Percentiles rank a stretch among this genome's conserved stretches.
Evolutionary conservation across 352 stramenopile species (phyloP).

Genomic region (Pythium pyrilobum): DNA sequence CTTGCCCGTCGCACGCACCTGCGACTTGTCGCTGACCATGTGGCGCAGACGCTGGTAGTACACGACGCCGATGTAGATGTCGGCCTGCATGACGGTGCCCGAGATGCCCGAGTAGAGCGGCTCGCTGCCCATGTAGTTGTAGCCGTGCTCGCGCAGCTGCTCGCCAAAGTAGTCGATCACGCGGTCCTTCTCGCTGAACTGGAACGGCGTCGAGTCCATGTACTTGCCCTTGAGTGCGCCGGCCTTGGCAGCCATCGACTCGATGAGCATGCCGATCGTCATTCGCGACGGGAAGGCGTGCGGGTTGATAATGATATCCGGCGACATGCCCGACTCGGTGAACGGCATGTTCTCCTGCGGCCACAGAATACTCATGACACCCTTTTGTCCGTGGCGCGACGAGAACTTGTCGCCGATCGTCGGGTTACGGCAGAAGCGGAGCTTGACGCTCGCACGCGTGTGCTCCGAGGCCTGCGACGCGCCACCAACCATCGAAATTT

Average conservation of each 20-base stretch:
- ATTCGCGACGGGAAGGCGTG: slow-evolving; percentile 98
- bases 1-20: slow-evolving; percentile 97
- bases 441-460: slow-evolving; percentile 92
- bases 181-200: slow-evolving; percentile 98
- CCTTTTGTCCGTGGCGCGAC: slow-evolving; percentile 99
- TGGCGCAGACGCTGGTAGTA: slow-evolving; percentile 99
- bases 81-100: slow-evolving; percentile 97
- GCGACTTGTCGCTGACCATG: slow-evolving; percentile 99
- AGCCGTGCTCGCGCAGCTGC: slow-evolving; percentile 95
- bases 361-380: slow-evolving; percentile 99
- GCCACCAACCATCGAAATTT: slow-evolving; percentile 84
- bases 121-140: slow-evolving; percentile 99
- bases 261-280: slow-evolving; percentile 95
- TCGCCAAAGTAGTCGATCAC: slow-evolving; percentile 99
- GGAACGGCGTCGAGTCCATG: slow-evolving; percentile 99
- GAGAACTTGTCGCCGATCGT: slow-evolving; percentile 99
- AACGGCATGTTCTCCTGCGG: slow-evolving; percentile 99
- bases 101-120: slow-evolving; percentile 98
- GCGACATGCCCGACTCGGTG: slow-evolving; percentile 97
- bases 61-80: slow-evolving; percentile 99
- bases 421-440: slow-evolving; percentile 98
- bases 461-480: slow-evolving; percentile 67
- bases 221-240: slow-evolving; percentile 96
- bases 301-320: slow-evolving; percentile 99
- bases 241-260: slow-evolving; percentile 99